Evolutionary conservation across 1,284 basidiomycete species (phyloP).

Genomic region (Golubevia pallescens): DNA sequence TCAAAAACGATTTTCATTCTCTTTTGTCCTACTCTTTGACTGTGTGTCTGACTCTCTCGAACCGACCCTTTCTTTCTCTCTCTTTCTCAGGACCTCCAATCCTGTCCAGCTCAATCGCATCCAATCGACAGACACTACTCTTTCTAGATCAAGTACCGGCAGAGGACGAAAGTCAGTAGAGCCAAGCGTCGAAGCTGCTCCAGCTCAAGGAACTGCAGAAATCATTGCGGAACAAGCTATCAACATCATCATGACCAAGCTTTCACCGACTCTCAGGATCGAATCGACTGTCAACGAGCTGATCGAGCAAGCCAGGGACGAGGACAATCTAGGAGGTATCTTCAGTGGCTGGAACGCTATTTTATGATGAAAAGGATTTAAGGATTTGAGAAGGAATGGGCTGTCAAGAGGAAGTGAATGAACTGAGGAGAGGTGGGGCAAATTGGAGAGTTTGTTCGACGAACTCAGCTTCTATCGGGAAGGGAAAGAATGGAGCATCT

Average conservation of each 20-base stretch:
- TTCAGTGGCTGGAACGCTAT: slow-evolving; percentile 69
- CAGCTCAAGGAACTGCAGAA: slow-evolving; percentile 8
- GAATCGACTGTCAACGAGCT: slow-evolving; percentile 93
- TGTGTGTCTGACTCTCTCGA: background rate
- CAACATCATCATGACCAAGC: slow-evolving; percentile 68
- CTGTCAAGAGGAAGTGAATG: no score
- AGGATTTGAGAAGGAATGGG: no score
- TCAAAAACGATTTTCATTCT: background rate
- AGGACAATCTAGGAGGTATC: slow-evolving; percentile 77
- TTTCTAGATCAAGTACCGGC: slow-evolving; percentile 27
- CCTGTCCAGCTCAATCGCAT: slow-evolving; percentile 13
- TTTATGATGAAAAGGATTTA: no score
- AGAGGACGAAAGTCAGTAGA: slow-evolving; percentile 22
- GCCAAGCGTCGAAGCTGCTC: slow-evolving; percentile 7
- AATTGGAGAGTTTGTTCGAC: no score
- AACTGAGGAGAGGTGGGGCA: no score
- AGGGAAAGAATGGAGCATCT: slow-evolving; percentile 6
- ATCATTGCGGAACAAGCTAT: slow-evolving; percentile 2
- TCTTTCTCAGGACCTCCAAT: slow-evolving; percentile 19
- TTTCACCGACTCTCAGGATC: slow-evolving; percentile 82
- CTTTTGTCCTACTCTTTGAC: background rate
- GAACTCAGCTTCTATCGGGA: no score
- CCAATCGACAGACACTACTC: slow-evolving; percentile 23
- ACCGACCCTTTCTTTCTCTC: background rate
- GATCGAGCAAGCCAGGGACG: slow-evolving; percentile 84